Conservation (phyloP, 2,329 filamentous ascomycete genomes). For the Penicillium capsulatum region DNA sequence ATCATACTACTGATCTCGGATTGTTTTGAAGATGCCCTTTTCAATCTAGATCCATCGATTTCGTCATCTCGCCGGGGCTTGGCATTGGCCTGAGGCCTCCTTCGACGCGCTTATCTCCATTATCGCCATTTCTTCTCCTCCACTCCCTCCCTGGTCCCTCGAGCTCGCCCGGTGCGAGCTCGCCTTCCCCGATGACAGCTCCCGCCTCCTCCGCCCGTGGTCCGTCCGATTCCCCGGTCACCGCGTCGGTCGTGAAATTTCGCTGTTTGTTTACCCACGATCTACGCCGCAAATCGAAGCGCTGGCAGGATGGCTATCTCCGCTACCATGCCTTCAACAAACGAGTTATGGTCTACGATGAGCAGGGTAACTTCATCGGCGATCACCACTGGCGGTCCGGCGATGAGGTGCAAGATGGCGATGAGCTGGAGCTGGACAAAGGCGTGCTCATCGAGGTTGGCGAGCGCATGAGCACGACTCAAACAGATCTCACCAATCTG, state of each 20-base stretch:
- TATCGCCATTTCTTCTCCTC: no score
- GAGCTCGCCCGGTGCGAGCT: background rate
- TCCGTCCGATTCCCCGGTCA: conserved; percentile 58
- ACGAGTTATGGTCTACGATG: conserved; percentile 85
- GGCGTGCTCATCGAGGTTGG: conserved; percentile 74
- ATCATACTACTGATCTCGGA: no score
- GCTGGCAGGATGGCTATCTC: conserved; percentile 88
- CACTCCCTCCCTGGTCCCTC: no score
- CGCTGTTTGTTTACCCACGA: conserved; percentile 85
- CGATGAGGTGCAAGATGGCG: conserved; percentile 69
- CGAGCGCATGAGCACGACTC: conserved; percentile 65
- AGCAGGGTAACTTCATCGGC: conserved; percentile 72
- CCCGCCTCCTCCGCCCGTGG: conserved; percentile 31
- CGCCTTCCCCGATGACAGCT: conserved; percentile 20
- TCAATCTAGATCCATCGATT: no score
- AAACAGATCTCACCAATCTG: conserved; percentile 74
- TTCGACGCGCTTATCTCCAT: no score
- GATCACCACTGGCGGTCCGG: conserved; percentile 76
- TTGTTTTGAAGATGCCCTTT: no score
- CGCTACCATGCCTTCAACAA: conserved; percentile 89
- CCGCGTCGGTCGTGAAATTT: conserved; percentile 74
- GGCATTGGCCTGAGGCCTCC: no score
- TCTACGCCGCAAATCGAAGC: conserved; percentile 77
- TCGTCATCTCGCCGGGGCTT: background rate
- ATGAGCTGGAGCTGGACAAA: conserved; percentile 75